A percentile compares a stretch with the other conserved stretches of the same genome.
These are phyloP conservation scores for Goniomonas avonlea DNA, from an alignment of 78 protist genomes.

Conservation along the genomic window DNA sequence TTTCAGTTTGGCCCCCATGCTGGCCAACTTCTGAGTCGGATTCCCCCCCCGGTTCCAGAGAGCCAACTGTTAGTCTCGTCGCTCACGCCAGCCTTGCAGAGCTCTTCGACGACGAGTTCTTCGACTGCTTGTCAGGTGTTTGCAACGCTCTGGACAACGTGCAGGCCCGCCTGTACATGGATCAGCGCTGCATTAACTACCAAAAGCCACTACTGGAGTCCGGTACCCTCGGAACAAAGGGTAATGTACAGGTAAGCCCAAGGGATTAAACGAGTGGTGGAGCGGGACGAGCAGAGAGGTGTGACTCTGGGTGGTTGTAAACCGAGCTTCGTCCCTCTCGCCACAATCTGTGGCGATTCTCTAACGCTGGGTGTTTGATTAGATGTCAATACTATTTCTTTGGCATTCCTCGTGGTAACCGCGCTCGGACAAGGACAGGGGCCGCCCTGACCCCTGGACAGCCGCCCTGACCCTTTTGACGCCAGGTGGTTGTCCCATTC, in stretches of 20 bases:
- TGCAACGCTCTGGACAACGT: conserved; percentile 73
- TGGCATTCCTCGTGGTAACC: too few relatives aligned
- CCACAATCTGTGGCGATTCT: too few relatives aligned
- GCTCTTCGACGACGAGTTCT: conserved; percentile 23
- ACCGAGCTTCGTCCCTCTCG: too few relatives aligned
- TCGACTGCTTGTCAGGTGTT: conserved; percentile 25
- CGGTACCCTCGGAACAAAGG: conserved; percentile 69
- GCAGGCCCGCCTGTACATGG: conserved; percentile 65
- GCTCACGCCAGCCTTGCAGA: not conserved
- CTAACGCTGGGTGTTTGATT: too few relatives aligned
- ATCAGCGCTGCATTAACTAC: conserved; percentile 48
- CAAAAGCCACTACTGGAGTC: conserved; percentile 59
- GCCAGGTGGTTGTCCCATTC: conserved; percentile 55
- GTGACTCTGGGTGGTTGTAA: too few relatives aligned
- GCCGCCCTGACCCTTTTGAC: too few relatives aligned
- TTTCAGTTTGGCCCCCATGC: too few relatives aligned
- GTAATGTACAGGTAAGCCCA: conserved; percentile 37
- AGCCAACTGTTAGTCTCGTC: not conserved
- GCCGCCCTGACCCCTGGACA: too few relatives aligned
- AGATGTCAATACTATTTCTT: too few relatives aligned
- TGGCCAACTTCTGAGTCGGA: not conserved
- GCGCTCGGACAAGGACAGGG: too few relatives aligned
- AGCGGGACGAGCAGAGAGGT: too few relatives aligned
- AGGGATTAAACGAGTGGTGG: not conserved
- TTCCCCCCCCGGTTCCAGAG: not conserved